Evolutionary conservation across 129 eudicot species (phyloP), one percentile per base, ranked within the genome.

Genomic region (Flaveria ramosissima): DNA sequence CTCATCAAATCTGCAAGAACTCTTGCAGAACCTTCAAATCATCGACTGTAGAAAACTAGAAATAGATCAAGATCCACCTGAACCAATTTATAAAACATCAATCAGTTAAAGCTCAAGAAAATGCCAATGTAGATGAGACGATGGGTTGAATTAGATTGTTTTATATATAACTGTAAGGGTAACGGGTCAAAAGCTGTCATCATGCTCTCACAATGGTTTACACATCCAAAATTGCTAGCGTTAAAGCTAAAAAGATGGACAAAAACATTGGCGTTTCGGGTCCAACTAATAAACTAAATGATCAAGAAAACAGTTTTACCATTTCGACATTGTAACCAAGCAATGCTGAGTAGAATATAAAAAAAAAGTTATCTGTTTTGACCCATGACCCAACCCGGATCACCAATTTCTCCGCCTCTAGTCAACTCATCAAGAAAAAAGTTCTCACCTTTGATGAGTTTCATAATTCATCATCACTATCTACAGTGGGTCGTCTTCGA

Each of bases 381-480:
- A 68, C 72, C 53, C 17, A 2, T 12, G 20, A 41, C 72, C n/a
- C 32, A 68, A 42, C 52, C 36, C 47, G 7, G 9, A 36, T 19
- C 16, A 12, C 53, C 53, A 17, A 68, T 68, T 45, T 16, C 32
- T 39, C 19, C 24, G 17, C 1, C 32, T 30, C 36, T 11, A 5
- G 53, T 55, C 59, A 77, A 39, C 46, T 10, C 8, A 68, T 56
- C 56, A 77, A 69, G 36, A 56, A 68, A 78, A 23, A 15, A 57
- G 36, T 57, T 70, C 64, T 70, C 71, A 78, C 82, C 43, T 70
- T 60, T 30, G 17, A 13, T 16, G 52, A 13, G 63, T 59, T 46
- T 77, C 75, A 78, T 11, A 75, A 81, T 15, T 68, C 69, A 10
- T 86, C 69, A 14, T 86, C 87, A 81, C 75, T 51, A 9, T 86